Conservation (phyloP, 345 rosid species). For the Xanthoceras sorbifolium region DNA sequence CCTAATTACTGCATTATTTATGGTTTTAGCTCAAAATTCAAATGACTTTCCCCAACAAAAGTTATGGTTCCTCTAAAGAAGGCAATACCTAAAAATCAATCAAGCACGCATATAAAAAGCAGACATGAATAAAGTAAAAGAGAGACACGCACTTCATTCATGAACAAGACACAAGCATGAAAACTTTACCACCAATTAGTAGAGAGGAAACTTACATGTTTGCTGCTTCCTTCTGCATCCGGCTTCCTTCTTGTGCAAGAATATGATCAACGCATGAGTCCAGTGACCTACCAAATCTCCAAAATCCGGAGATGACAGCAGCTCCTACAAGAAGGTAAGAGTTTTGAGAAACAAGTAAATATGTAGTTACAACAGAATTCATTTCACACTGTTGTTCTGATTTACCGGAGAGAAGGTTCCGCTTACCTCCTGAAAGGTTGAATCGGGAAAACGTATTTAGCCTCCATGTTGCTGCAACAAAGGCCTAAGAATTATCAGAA, state of each 20-base stretch:
- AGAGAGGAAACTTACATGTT: conserved; percentile 55
- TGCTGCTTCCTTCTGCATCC: conserved; percentile 68
- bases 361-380: not conserved
- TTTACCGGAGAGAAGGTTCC: not conserved
- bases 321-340: conserved; percentile 38
- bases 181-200: conserved; percentile 7
- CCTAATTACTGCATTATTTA: not conserved
- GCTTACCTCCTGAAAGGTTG: conserved; percentile 37
- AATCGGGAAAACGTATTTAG: conserved; percentile 24
- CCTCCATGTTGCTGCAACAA: conserved; percentile 48
- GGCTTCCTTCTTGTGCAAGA: conserved; percentile 64
- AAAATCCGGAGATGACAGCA: conserved; percentile 37
- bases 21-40: not conserved
- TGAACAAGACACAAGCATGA: not conserved
- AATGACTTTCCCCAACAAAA: not conserved
- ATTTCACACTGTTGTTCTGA: not conserved
- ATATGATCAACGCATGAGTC: conserved; percentile 56
- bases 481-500: conserved; percentile 20
- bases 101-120: not conserved
- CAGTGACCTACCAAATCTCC: conserved; percentile 39
- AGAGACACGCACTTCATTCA: conserved; percentile 6
- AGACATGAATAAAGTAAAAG: not conserved
- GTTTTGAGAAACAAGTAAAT: not conserved
- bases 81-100: not conserved
- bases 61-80: not conserved